Evolutionary conservation across 495 filamentous ascomycete species (phyloP), one percentile per base, ranked within the genome.

Genomic region (Lophiostoma macrostomum): DNA sequence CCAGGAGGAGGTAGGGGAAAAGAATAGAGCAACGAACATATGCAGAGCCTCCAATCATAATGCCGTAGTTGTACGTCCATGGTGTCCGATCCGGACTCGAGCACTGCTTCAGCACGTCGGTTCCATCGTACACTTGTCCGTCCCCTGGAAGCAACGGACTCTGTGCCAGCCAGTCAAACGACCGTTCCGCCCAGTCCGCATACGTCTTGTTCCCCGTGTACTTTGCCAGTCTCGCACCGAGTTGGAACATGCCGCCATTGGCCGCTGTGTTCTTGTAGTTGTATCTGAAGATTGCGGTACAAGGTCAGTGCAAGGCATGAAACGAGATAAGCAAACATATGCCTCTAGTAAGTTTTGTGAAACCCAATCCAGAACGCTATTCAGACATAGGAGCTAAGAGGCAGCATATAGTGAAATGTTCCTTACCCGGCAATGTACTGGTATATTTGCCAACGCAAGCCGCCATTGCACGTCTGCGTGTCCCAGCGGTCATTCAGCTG

Each of bases 361-460:
- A n/a, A n/a, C n/a, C n/a, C n/a, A n/a, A n/a, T n/a, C n/a, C n/a
- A n/a, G n/a, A n/a, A n/a, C n/a, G n/a, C n/a, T n/a, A n/a, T n/a
- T n/a, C n/a, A n/a, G n/a, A n/a, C n/a, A n/a, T n/a, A n/a, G n/a
- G n/a, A n/a, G n/a, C n/a, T n/a, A n/a, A n/a, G n/a, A n/a, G n/a
- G n/a, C n/a, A n/a, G n/a, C n/a, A n/a, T n/a, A n/a, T n/a, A n/a
- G n/a, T n/a, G n/a, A n/a, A n/a, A n/a, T n/a, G n/a, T n/a, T n/a
- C n/a, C n/a, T n/a, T n/a, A n/a, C n/a, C 90, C 90, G 41, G 78
- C 81, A 57, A 93, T 90, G 50, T 77, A 84, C 1, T 79, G 77
- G 66, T 85, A 88, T 51, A 95, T 90, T 70, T 95, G 89, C 90
- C 90, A 95, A 14, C 79, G 68, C 38, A 96, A 65, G 4, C 88